Conservation (phyloP, 768 basidiomycete genomes). For the Termitomyces sp. region DNA sequence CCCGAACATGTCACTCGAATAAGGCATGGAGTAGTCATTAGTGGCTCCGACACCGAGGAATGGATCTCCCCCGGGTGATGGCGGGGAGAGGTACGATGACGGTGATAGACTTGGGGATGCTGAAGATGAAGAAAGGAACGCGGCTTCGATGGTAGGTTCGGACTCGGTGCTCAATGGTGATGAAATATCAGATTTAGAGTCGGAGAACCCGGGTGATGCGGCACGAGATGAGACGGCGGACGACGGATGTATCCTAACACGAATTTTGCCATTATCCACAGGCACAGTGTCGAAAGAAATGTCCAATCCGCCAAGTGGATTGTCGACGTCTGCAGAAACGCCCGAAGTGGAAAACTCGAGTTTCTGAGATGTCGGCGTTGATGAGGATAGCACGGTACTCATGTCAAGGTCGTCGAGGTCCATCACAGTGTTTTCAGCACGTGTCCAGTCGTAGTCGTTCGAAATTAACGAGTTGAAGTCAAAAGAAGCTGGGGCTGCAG, state of each 20-base stretch:
- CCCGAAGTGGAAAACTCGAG: conserved; percentile 60
- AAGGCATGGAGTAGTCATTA: conserved; percentile 34
- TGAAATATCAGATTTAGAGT: conserved; percentile 20
- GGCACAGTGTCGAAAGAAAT: conserved; percentile 71
- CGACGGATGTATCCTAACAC: conserved; percentile 67
- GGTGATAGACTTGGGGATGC: conserved; percentile 15
- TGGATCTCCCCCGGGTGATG: conserved; percentile 42
- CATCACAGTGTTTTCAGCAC: conserved; percentile 38
- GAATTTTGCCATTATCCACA: conserved; percentile 66
- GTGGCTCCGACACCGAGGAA: conserved; percentile 54
- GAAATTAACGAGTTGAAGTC: conserved; percentile 45
- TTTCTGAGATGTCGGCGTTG: conserved; percentile 36
- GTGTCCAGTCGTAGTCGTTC: conserved; percentile 55
- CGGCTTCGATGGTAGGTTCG: conserved; percentile 17
- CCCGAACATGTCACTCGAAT: conserved; percentile 31
- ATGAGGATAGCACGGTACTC: conserved; percentile 25
- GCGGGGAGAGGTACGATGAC: conserved; percentile 35
- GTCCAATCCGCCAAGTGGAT: conserved; percentile 54
- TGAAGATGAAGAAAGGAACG: conserved; percentile 23
- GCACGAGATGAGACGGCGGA: conserved; percentile 42
- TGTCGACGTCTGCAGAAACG: conserved; percentile 32
- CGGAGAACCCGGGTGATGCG: conserved; percentile 28
- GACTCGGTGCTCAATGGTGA: conserved; percentile 25
- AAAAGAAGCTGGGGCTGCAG: conserved; percentile 41
- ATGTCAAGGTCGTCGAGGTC: conserved; percentile 42